These are phyloP conservation scores for Thielaviopsis populi DNA, from an alignment of 2,329 filamentous ascomycete species.

Conservation along the genomic window DNA sequence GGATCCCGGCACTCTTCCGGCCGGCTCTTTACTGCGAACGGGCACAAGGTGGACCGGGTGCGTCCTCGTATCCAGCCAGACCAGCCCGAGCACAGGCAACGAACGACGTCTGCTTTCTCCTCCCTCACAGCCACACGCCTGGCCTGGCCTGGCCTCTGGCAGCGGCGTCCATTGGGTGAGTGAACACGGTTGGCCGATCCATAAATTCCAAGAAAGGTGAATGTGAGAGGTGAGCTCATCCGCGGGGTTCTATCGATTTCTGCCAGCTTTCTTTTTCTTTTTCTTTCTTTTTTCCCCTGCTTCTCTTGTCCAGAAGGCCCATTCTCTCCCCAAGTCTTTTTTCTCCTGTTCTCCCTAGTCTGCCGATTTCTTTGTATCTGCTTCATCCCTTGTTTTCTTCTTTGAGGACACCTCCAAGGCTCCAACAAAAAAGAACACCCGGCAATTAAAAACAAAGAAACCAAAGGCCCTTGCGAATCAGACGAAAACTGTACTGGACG, in stretches of 20 bases:
- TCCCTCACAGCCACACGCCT: not conserved
- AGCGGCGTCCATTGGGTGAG: not conserved
- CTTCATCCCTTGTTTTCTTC: not conserved
- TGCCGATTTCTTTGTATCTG: not conserved
- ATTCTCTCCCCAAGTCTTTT: not conserved
- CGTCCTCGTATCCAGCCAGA: not conserved
- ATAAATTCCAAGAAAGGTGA: not conserved
- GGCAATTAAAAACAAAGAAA: not conserved
- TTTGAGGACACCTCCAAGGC: not conserved
- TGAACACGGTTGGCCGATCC: not conserved
- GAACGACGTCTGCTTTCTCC: not conserved
- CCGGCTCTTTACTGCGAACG: not conserved
- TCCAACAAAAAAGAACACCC: not conserved
- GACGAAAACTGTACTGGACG: not conserved
- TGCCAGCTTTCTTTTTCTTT: conserved; percentile 4
- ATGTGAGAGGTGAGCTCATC: conserved; percentile 13
- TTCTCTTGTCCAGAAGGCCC: not conserved
- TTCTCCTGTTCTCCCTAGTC: not conserved
- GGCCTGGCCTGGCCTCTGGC: not conserved
- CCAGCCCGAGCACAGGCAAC: not conserved
- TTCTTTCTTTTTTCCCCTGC: not conserved
- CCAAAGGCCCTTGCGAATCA: not conserved
- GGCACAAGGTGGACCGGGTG: not conserved
- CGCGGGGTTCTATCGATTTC: conserved; percentile 10
- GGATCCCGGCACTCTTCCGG: too few species aligned